Percentiles rank a stretch among this genome's conserved stretches.
phyloP scores from a whole-genome alignment of 2,329 filamentous ascomycete genomes.

The Calonectria pauciramosa region DNA sequence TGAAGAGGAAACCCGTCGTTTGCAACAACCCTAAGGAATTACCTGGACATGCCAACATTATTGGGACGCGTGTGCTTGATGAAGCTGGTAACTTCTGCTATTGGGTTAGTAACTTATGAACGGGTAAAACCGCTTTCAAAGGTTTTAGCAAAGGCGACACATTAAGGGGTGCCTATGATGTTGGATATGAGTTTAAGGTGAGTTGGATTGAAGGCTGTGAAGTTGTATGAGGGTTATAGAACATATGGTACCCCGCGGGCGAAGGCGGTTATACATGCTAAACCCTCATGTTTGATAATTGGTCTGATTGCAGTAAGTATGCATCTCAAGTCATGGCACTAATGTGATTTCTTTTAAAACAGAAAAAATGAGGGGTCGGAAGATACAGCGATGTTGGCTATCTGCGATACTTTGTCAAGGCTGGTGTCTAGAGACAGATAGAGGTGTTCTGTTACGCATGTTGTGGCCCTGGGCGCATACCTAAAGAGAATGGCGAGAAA shows the following conservation, averaged over 20 bases:
- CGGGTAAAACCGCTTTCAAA: not conserved
- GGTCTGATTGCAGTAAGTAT: not conserved
- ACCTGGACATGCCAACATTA: not conserved
- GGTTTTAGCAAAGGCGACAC: not conserved
- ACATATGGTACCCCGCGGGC: not conserved
- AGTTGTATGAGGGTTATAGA: not conserved
- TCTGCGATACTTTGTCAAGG: not conserved
- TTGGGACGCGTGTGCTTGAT: not conserved
- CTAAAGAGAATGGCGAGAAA: not conserved
- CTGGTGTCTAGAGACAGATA: not conserved
- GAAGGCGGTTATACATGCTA: not conserved
- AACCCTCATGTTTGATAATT: not conserved
- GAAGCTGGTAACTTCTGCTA: not conserved
- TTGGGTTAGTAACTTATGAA: not conserved
- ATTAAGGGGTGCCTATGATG: not conserved
- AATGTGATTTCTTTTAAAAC: not conserved
- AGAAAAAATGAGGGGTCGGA: not conserved
- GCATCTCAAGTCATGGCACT: not conserved
- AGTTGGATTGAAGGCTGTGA: not conserved
- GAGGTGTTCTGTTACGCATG: not conserved
- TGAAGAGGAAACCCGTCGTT: not conserved
- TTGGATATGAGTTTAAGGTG: not conserved
- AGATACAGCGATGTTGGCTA: not conserved
- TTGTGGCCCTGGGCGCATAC: not conserved
- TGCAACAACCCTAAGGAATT: not conserved